These are phyloP conservation scores for Paramecium pentaurelia DNA, from an alignment of 73 alveolate species.

Conservation along the genomic window DNA sequence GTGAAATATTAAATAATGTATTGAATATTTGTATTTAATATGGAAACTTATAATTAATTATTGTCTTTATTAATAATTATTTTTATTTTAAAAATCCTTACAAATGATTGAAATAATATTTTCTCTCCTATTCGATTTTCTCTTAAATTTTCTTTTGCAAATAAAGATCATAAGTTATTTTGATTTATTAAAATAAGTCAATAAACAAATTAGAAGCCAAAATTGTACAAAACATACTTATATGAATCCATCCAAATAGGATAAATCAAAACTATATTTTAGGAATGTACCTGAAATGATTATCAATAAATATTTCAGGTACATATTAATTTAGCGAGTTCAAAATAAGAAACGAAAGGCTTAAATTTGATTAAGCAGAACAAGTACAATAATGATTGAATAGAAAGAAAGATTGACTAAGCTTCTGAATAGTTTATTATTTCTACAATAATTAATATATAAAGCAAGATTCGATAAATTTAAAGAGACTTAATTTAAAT, in stretches of 20 bases:
- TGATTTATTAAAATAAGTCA: not conserved
- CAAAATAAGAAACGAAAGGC: not conserved
- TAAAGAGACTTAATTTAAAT: not conserved
- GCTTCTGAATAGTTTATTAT: not conserved
- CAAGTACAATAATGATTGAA: not conserved
- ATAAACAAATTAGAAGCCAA: not conserved
- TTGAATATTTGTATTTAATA: too few species aligned
- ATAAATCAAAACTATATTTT: not conserved
- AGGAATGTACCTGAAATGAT: not conserved
- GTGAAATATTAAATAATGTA: too few species aligned
- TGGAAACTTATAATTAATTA: too few species aligned
- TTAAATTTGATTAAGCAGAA: too few species aligned
- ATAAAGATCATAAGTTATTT: too few species aligned
- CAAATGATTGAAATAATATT: too few species aligned
- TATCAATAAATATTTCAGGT: not conserved
- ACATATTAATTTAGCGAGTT: too few species aligned
- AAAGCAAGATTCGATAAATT: not conserved
- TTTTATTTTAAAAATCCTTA: too few species aligned
- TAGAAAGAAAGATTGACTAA: not conserved
- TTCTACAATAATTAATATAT: not conserved
- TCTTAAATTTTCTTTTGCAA: too few species aligned
- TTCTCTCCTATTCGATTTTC: too few species aligned
- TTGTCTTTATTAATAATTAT: too few species aligned
- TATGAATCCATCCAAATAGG: not conserved
- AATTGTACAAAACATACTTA: not conserved